Conservation (phyloP, 176 grass and related monocot species). For the Aegilops umbellulata region DNA sequence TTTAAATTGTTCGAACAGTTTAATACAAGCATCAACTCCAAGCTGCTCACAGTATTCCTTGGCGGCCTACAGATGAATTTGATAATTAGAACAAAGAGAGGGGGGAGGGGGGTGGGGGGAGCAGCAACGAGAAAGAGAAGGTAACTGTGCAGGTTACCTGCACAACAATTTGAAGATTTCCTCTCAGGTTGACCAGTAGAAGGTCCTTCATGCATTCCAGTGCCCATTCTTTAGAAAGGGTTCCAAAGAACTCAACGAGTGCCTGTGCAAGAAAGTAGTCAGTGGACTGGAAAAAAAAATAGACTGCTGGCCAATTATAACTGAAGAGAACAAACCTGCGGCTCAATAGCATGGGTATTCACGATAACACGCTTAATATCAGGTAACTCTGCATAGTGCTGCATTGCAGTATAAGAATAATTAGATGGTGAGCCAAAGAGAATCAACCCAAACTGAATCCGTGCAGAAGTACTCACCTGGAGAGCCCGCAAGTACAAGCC, state of each 20-base stretch:
- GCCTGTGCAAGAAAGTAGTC: slow-evolving; percentile 43
- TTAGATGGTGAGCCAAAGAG: background rate
- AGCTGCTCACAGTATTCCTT: slow-evolving; percentile 97
- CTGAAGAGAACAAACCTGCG: slow-evolving; percentile 62
- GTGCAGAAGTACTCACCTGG: slow-evolving; percentile 48
- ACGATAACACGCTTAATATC: slow-evolving; percentile 96
- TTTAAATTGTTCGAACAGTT: slow-evolving; percentile 97
- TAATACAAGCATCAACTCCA: slow-evolving; percentile 84
- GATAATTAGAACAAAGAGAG: slow-evolving; percentile 6
- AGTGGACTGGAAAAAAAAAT: background rate
- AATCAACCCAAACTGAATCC: background rate
- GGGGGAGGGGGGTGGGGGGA: background rate
- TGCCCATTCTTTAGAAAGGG: slow-evolving; percentile 91
- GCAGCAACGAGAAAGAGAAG: background rate
- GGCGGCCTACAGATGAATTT: slow-evolving; percentile 48
- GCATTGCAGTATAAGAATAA: slow-evolving; percentile 33
- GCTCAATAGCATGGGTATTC: slow-evolving; percentile 96
- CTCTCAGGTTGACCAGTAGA: slow-evolving; percentile 84
- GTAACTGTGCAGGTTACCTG: slow-evolving; percentile 50
- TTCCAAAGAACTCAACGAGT: slow-evolving; percentile 96
- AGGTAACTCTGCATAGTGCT: slow-evolving; percentile 93
- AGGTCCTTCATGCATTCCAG: slow-evolving; percentile 99
- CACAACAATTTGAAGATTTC: slow-evolving; percentile 97
- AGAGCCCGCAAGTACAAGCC: slow-evolving; percentile 89
- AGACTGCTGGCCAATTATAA: background rate